Conservation (phyloP, 768 basidiomycete genomes). For the Rhodotorula graminis region DNA sequence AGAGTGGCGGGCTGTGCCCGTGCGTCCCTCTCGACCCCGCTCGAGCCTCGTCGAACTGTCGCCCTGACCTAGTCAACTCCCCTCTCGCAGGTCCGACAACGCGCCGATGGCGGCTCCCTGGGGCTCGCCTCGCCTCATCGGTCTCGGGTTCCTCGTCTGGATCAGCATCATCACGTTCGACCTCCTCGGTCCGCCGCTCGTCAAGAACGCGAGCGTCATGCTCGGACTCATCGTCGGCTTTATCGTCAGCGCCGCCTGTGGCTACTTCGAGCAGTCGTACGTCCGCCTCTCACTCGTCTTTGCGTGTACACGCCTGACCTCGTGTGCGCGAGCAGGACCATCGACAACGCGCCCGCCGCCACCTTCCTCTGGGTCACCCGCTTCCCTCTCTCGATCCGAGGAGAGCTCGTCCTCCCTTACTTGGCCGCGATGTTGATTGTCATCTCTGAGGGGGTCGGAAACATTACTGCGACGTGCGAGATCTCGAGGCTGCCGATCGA, state of each 20-base stretch:
- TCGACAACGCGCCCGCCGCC: constrained; percentile 64
- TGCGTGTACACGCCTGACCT: constrained; percentile 55
- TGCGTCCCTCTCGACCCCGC: too few species aligned
- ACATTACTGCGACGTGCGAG: constrained; percentile 52
- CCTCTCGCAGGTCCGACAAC: constrained; percentile 46
- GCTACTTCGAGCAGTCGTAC: too few species aligned
- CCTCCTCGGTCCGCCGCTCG: constrained; percentile 74
- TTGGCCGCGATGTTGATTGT: constrained; percentile 60
- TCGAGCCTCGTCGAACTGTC: too few species aligned
- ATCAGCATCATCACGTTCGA: constrained; percentile 61
- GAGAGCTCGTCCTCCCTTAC: constrained; percentile 62
- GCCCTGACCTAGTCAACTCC: too few species aligned
- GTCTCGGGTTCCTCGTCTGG: constrained; percentile 13
- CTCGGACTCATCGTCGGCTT: constrained; percentile 56
- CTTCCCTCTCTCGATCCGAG: constrained; percentile 70
- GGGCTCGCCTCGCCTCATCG: constrained; percentile 7
- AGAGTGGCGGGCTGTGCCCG: too few species aligned
- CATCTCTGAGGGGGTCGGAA: constrained; percentile 59
- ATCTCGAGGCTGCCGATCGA: constrained; percentile 47
- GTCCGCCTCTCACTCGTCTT: too few species aligned
- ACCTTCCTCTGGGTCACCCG: constrained; percentile 61
- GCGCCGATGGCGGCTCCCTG: constrained; percentile 64
- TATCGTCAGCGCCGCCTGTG: constrained; percentile 63
- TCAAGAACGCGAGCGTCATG: constrained; percentile 56
- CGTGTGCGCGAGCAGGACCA: constrained; percentile 55